Conservation (phyloP, 1,284 basidiomycete species). For the Cystobasidium sp. region DNA sequence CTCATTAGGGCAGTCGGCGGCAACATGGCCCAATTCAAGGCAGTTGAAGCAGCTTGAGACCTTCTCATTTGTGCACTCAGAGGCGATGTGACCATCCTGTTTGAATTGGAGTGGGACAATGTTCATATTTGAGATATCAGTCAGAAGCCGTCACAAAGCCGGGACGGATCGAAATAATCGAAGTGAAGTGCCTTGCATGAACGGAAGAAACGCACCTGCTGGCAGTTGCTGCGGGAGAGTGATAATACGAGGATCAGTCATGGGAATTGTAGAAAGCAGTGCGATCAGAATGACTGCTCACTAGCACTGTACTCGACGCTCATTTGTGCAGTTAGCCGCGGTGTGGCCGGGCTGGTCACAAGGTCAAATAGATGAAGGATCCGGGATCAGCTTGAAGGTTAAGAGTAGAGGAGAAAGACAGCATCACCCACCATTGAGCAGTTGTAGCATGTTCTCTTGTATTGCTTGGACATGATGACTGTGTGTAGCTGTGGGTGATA, state of each 20-base stretch:
- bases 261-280: neutral
- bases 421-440: slow-evolving; percentile 20
- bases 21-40: slow-evolving; percentile 32
- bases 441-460: slow-evolving; percentile 40
- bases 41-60: slow-evolving; percentile 43
- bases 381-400: slow-evolving; percentile 1
- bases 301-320: slow-evolving; percentile 33
- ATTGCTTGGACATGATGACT: slow-evolving; percentile 10
- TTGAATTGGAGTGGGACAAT: neutral
- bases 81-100: slow-evolving; percentile 38
- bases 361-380: neutral
- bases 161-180: neutral
- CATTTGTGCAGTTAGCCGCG: slow-evolving; percentile 34
- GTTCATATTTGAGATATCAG: too few relatives aligned
- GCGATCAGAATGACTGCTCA: neutral
- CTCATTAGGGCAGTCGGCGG: slow-evolving; percentile 27
- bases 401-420: neutral
- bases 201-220: slow-evolving; percentile 21
- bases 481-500: neutral
- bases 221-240: slow-evolving; percentile 24
- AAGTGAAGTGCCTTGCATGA: neutral
- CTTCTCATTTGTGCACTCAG: slow-evolving; percentile 41
- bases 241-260: neutral
- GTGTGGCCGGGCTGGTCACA: slow-evolving; percentile 21
- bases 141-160: too few relatives aligned